phyloP scores from a whole-genome alignment of 306 rosid genomes.

The Pyrus bretschneideri region DNA sequence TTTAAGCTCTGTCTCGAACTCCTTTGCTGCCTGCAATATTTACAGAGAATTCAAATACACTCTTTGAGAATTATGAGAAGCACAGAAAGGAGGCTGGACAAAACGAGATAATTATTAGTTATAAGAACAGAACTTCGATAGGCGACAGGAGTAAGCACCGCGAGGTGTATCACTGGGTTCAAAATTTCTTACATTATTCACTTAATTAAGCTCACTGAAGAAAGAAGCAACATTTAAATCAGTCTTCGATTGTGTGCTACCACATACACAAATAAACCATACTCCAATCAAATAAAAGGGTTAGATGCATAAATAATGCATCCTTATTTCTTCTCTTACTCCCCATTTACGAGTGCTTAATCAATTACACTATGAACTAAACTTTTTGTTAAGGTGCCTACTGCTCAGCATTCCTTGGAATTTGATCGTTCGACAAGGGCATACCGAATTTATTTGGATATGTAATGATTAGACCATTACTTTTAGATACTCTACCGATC shows the following conservation, averaged over 20 bases:
- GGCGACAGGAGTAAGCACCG: too few relatives aligned
- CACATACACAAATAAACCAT: background rate
- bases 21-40: slow-evolving; percentile 85
- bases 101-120: background rate
- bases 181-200: background rate
- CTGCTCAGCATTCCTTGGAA: background rate
- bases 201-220: background rate
- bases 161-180: background rate
- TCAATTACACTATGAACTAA: background rate
- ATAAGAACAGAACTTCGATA: background rate
- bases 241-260: background rate
- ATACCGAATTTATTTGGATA: background rate
- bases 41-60: slow-evolving; percentile 13
- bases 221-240: background rate
- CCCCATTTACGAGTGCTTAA: background rate
- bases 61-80: background rate
- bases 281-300: background rate
- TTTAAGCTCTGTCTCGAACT: slow-evolving; percentile 86
- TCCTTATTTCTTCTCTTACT: background rate
- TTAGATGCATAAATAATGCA: background rate
- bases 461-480: background rate
- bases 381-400: background rate
- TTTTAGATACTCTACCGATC: background rate
- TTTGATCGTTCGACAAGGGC: background rate
- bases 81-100: background rate